Percentiles rank a stretch among this genome's conserved stretches.
phyloP scores from a whole-genome alignment of 805 yeast species.

The Metschnikowia bowlesiae region DNA sequence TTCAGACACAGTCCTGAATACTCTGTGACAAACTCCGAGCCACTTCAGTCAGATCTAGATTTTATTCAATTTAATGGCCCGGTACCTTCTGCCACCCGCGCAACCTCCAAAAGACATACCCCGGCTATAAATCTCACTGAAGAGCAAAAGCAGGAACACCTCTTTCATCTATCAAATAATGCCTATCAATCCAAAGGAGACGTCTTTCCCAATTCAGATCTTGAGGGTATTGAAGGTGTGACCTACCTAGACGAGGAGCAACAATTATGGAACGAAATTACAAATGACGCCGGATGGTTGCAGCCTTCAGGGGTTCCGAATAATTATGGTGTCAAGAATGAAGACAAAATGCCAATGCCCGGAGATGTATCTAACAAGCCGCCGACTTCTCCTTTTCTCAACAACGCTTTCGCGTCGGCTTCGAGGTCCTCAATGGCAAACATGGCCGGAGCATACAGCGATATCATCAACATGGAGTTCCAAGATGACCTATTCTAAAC shows the following conservation, averaged over 20 bases:
- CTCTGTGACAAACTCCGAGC: conserved; percentile 14
- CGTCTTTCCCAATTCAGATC: conserved; percentile 33
- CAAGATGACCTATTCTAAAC: conserved; percentile 17
- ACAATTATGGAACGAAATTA: conserved; percentile 71
- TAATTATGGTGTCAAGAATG: conserved; percentile 1
- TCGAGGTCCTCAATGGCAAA: conserved; percentile 12
- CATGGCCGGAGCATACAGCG: conserved; percentile 30
- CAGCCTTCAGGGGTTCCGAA: conserved; percentile 19
- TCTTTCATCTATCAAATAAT: not conserved
- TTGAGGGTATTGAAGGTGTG: conserved; percentile 41
- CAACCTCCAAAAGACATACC: conserved; percentile 17
- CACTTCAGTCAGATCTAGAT: conserved; percentile 21
- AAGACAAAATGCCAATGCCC: conserved; percentile 3
- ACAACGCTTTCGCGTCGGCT: not conserved
- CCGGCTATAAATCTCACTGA: conserved; percentile 18
- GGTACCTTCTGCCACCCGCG: conserved; percentile 17
- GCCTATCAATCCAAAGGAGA: conserved; percentile 18
- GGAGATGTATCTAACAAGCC: conserved; percentile 2
- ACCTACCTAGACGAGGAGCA: conserved; percentile 41
- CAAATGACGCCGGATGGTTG: conserved; percentile 75
- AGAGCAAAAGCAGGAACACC: conserved; percentile 17
- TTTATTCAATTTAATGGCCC: conserved; percentile 22
- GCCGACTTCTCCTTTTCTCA: not conserved
- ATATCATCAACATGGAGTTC: conserved; percentile 37
- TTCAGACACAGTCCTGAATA: conserved; percentile 12